Evolutionary conservation across 169 alveolate species (phyloP).

Genomic region (Eimeria acervulina): DNA sequence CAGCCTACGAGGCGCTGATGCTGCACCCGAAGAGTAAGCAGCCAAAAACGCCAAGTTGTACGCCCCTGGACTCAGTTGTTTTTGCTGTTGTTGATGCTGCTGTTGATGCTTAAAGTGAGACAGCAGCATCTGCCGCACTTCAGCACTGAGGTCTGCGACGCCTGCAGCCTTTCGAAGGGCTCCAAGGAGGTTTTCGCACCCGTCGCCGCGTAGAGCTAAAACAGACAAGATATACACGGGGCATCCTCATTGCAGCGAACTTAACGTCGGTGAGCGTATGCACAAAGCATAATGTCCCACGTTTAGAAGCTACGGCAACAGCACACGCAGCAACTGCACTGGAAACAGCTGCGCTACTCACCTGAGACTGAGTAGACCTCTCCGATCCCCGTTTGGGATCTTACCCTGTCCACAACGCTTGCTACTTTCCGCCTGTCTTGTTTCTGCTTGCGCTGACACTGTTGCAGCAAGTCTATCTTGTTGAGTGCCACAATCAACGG

Average conservation of each 20-base stretch:
- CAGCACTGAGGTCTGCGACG: neutral
- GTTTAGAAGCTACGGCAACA: constrained; percentile 38
- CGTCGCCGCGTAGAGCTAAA: constrained; percentile 44
- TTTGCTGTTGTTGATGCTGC: constrained; percentile 56
- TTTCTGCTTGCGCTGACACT: neutral
- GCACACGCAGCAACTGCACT: constrained; percentile 19
- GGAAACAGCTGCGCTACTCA: constrained; percentile 39
- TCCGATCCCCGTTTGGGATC: constrained; percentile 28
- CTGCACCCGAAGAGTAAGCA: constrained; percentile 41
- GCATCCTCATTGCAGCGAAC: neutral
- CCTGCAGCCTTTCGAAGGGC: constrained; percentile 62
- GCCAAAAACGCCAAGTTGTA: constrained; percentile 39
- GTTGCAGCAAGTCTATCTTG: constrained; percentile 33
- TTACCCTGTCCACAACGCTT: constrained; percentile 53
- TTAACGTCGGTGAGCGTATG: neutral
- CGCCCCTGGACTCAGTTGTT: constrained; percentile 24
- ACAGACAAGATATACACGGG: neutral
- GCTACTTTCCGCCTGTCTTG: neutral
- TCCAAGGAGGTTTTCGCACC: neutral
- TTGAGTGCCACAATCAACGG: constrained; percentile 49
- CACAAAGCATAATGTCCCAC: neutral
- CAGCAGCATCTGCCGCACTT: constrained; percentile 40
- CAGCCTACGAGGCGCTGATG: neutral
- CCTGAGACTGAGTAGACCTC: constrained; percentile 72
- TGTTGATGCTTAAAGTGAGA: constrained; percentile 18